Evolutionary conservation across 495 filamentous ascomycete species (phyloP), one percentile per base, ranked within the genome.

Genomic region (Tuber aestivum): DNA sequence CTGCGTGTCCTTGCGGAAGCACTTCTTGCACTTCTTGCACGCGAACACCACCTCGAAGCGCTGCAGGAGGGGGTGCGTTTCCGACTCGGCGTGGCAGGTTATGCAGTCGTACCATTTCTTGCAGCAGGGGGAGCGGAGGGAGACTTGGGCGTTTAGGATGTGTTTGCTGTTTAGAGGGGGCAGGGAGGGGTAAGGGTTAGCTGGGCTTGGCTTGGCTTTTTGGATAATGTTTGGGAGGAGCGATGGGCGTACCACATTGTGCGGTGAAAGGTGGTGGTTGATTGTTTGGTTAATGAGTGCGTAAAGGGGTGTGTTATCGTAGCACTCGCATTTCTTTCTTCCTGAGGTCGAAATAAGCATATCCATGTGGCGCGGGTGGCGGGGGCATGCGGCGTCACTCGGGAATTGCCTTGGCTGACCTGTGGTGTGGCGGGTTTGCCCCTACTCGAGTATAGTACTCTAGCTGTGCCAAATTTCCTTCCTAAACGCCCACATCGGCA

Each of bases 41-140:
- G 92, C 94, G 81, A 99, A 97, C 0, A 91, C 91, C 94, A 99
- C 96, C 77, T 98, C 96, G 78, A 89, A 86, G 61, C 86, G 86
- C 85, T 97, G 92, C 50, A 88, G 83, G 68, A 99, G 89, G 56
- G 86, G 83, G 83, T 99, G 95, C 50, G 86, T 83, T 82, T 94
- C 92, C 73, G 89, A 86, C 80, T 97, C 95, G 50, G 86, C 86
- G 86, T 99, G 95, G 85, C 95, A 99, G 83, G 97, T 92, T 74
- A 93, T 92, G 85, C 96, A 99, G 85, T 98, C 96, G 86, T 97
- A 98, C 95, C 95, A 98, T 89, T 97, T 97, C 69, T 90, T 87
- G 87, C 95, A 99, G 87, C 95, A 99, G 71, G 94, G 91, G 56
- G 94, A 94, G 76, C 95, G 92, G 86, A 99, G 95, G 73, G 95